Evolutionary conservation across 2,329 filamentous ascomycete species (phyloP).

Genomic region (Chaetothyriales sp.): DNA sequence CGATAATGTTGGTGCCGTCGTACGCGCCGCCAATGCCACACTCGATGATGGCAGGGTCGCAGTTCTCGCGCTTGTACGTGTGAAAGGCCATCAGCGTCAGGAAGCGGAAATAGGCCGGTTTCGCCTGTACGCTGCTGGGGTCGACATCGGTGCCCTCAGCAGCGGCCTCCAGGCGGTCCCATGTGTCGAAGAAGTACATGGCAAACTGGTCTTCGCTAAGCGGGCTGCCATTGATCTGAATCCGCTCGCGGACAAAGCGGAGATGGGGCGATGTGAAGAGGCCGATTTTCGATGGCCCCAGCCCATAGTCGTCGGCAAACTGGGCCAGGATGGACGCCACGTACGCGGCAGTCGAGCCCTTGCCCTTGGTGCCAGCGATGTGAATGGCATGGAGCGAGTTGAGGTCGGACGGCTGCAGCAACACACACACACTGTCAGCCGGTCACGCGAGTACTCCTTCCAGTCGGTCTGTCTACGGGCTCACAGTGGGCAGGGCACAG

Average conservation of each 20-base stretch:
- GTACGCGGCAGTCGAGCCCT: constrained; percentile 77
- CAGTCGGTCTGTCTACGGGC: too few species aligned
- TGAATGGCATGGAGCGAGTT: constrained; percentile 52
- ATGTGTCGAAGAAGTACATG: constrained; percentile 69
- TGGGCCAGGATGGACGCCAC: constrained; percentile 64
- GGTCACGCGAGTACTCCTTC: background rate
- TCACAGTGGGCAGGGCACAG: background rate
- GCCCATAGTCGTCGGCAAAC: constrained; percentile 26
- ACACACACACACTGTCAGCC: background rate
- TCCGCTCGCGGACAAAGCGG: constrained; percentile 69
- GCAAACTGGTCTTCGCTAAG: constrained; percentile 57
- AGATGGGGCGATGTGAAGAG: constrained; percentile 81
- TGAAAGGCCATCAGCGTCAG: constrained; percentile 81
- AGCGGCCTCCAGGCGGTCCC: constrained; percentile 52
- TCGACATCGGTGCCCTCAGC: constrained; percentile 36
- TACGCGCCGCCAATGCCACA: constrained; percentile 91
- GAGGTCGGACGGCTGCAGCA: constrained; percentile 34
- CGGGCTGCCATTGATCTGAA: constrained; percentile 61
- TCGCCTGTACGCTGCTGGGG: constrained; percentile 38
- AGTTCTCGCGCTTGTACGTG: constrained; percentile 60
- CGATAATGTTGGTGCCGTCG: constrained; percentile 78
- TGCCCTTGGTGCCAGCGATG: constrained; percentile 87
- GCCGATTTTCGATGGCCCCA: constrained; percentile 45
- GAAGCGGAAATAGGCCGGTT: constrained; percentile 87
- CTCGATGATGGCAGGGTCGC: constrained; percentile 71